Base-by-base conservation (phyloP, 208 protist species). In the Crithidia acanthocephali region DNA sequence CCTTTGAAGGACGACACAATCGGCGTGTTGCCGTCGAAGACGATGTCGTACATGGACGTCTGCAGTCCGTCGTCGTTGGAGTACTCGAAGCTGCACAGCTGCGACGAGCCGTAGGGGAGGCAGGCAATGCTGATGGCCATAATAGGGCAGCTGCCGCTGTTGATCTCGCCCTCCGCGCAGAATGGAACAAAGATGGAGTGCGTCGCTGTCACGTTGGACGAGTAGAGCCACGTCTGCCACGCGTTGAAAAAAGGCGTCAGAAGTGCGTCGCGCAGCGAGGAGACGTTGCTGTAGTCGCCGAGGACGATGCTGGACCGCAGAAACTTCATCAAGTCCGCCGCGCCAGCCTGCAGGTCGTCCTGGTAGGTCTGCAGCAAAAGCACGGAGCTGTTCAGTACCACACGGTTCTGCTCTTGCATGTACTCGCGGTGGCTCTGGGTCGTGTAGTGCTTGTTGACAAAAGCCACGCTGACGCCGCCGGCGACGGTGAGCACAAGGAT, bases 381-480 rank as follows among this genome's bases (percentile, higher is more conserved):
- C 22, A 78, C 51, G 13, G 81, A 85, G 70, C 76, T 83, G 71
- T 85, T 90, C 23, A 90, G 70, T 16, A 87, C 71, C 37, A 81
- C 62, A 33, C 53, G 51, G 40, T 85, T 86, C 20, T 80, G 79
- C 22, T 59, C 18, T 48, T 64, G 48, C 6, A 84, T 52, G 30
- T 65, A 40, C 15, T 45, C 45, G 28, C 63, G 68, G 32, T 78
- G 68, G n/a, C 68, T 68, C 30, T 56, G 16, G 28, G 73, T 78
- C n/a, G 56, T 65, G 56, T 76, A 90, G 51, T 77, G 57, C 16
- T 64, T 60, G 51, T 80, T 84, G 22, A 83, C 74, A 42, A 85
- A 68, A 18, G 79, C 79, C 25, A 86, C 75, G 6, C 61, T 40
- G 13, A 87, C 28, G 25, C 79, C 78, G 20, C 85, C 85, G 48